These are phyloP conservation scores for Arachis stenosperma DNA, from an alignment of 306 rosid species.

Conservation along the genomic window DNA sequence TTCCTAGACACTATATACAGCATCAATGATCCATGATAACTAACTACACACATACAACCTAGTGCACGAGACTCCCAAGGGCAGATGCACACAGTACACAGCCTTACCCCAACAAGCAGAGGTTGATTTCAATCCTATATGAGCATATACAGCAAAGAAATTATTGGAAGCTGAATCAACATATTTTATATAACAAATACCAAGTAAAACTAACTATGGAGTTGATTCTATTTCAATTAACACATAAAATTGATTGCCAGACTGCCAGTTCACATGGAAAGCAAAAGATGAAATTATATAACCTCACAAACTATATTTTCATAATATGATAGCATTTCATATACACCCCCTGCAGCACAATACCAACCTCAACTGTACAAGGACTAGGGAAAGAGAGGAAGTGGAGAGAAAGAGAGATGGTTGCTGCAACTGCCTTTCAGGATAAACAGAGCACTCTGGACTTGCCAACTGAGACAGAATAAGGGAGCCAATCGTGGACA, in stretches of 20 bases:
- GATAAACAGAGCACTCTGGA: conserved; percentile 67
- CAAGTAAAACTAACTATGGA: conserved; percentile 25
- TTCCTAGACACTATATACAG: background rate
- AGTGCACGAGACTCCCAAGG: too few species aligned
- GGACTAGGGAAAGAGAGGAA: conserved; percentile 39
- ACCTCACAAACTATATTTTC: conserved; percentile 63
- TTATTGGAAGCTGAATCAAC: background rate
- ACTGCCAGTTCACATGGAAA: conserved; percentile 22
- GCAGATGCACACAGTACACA: too few species aligned
- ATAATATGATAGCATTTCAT: conserved; percentile 55
- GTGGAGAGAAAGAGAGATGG: conserved; percentile 42
- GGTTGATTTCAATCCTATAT: background rate
- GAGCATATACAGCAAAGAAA: conserved; percentile 13
- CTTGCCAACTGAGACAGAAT: conserved; percentile 60
- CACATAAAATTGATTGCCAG: conserved; percentile 18
- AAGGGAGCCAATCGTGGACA: conserved; percentile 54
- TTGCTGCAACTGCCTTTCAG: conserved; percentile 76
- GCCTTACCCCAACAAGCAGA: background rate
- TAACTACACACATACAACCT: background rate
- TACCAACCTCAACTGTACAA: conserved; percentile 70
- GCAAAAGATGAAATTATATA: conserved; percentile 36
- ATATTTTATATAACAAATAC: conserved; percentile 13
- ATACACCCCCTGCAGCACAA: conserved; percentile 57
- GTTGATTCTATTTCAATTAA: conserved; percentile 30
- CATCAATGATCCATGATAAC: conserved; percentile 5